Evolutionary conservation across 2,329 filamentous ascomycete genomes (phyloP).

Genomic region (Pseudomassariella vexata): DNA sequence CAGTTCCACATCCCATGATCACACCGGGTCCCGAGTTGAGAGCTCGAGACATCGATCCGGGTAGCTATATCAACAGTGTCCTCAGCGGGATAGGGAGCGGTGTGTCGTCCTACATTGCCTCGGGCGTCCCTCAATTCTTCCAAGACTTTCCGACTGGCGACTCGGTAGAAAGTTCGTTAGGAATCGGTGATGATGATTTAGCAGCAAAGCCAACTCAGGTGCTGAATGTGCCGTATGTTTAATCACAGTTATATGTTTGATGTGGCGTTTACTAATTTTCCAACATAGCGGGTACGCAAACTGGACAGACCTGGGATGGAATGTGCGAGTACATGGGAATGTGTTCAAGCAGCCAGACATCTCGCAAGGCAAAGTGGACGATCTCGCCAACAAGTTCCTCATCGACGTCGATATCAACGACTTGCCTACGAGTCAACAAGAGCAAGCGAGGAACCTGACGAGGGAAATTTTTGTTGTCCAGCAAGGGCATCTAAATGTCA

Average conservation of each 20-base stretch:
- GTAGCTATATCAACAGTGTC: conserved; percentile 44
- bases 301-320: conserved; percentile 74
- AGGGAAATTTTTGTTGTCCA: conserved; percentile 70
- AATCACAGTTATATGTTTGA: neutral
- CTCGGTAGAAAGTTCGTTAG: conserved; percentile 55
- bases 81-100: conserved; percentile 46
- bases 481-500: conserved; percentile 58
- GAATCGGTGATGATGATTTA: conserved; percentile 52
- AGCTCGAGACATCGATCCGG: conserved; percentile 31
- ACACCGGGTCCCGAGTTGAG: conserved; percentile 37
- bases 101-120: conserved; percentile 55
- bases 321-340: conserved; percentile 69
- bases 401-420: conserved; percentile 57
- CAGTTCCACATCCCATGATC: conserved; percentile 34
- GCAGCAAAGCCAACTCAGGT: conserved; percentile 62
- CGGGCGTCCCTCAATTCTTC: conserved; percentile 63
- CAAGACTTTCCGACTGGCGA: conserved; percentile 58
- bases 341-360: conserved; percentile 76
- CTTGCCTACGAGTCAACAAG: conserved; percentile 52
- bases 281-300: conserved; percentile 53
- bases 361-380: conserved; percentile 56
- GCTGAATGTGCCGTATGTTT: conserved; percentile 58
- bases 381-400: conserved; percentile 65
- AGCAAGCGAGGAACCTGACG: conserved; percentile 68
- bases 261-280: conserved; percentile 4